Evolutionary conservation across 2,329 filamentous ascomycete genomes (phyloP), one percentile per base, ranked within the genome.

Genomic region (Didymella lethalis): DNA sequence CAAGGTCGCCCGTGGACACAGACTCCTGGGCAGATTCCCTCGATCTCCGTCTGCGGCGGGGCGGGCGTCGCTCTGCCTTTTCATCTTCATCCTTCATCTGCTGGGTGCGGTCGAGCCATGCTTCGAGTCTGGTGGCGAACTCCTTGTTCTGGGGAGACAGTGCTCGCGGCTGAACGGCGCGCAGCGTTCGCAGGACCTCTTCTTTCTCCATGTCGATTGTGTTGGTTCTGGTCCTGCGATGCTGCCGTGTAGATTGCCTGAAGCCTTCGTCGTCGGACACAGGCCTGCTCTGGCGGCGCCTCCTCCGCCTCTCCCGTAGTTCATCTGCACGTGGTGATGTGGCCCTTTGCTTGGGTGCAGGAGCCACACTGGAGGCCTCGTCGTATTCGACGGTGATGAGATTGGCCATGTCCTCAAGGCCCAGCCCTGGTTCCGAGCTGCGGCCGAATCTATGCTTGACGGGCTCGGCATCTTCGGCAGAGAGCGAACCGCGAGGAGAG

Each of bases 21-120:
- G 74, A 71, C 20, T 72, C 70, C 46, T 71, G 74, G n/a, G 69
- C 48, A 5, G 73, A 69, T 25, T 73, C 72, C 48, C 70, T 74
- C 6, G 74, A 75, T 47, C 56, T 61, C 46, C 61, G 63, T 53
- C 66, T 64, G 43, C 70, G 64, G 31, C 74, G 73, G 16, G 60
- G 48, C 26, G 50, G 38, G 7, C 40, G 56, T 20, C 32, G 28
- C 34, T 54, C 56, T 28, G 20, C 3, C 20, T 36, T 47, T 5
- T 44, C 52, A 31, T 52, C 41, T 11, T 54, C 51, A 3, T 43
- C 43, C 29, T 55, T 44, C 36, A 44, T 48, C 71, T 87, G 84
- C 8, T 82, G 79, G 2, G 84, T 86, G 51, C 78, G 78, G 2
- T 82, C 82, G 6, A 89, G 80, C 87, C 87, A 89, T 48, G 85